Percentiles rank a stretch among this genome's conserved stretches.
These are phyloP conservation scores for Suhomyces bokatorum DNA, from an alignment of 1,139 yeast species.

Conservation along the genomic window DNA sequence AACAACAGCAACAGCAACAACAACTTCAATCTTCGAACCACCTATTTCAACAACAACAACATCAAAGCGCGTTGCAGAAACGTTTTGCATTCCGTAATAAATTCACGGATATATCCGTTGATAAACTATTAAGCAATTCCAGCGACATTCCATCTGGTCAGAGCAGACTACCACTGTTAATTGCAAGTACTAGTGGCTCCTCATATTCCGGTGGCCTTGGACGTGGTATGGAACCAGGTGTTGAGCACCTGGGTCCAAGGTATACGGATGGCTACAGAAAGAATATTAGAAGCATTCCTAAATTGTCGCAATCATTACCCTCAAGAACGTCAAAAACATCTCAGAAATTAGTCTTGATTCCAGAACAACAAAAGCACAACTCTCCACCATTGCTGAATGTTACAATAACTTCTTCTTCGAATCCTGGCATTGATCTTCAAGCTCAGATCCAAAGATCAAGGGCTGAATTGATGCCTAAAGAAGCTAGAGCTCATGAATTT, in stretches of 20 bases:
- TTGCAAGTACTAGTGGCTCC: slow-evolving; percentile 18
- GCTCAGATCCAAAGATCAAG: slow-evolving; percentile 51
- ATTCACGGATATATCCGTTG: slow-evolving; percentile 71
- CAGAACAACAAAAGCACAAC: slow-evolving; percentile 50
- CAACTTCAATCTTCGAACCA: slow-evolving; percentile 14
- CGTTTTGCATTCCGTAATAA: slow-evolving; percentile 38
- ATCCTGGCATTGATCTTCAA: slow-evolving; percentile 24
- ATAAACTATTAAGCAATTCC: slow-evolving; percentile 67
- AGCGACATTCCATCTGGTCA: slow-evolving; percentile 87
- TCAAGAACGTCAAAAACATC: slow-evolving; percentile 85
- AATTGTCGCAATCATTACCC: slow-evolving; percentile 68
- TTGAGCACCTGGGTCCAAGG: neutral
- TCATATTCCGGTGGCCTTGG: neutral
- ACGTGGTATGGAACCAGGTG: neutral
- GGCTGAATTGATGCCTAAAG: slow-evolving; percentile 72
- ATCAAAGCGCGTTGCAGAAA: slow-evolving; percentile 27
- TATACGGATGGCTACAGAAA: slow-evolving; percentile 17
- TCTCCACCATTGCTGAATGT: slow-evolving; percentile 16
- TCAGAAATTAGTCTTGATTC: slow-evolving; percentile 82
- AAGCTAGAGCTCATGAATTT: slow-evolving; percentile 64
- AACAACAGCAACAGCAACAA: slow-evolving; percentile 14
- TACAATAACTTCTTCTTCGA: slow-evolving; percentile 13
- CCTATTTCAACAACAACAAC: slow-evolving; percentile 20
- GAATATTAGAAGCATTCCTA: slow-evolving; percentile 49
- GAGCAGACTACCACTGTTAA: slow-evolving; percentile 45